Evolutionary conservation across 2,329 filamentous ascomycete genomes (phyloP), one percentile per base, ranked within the genome.

Genomic region (Exophiala oligosperma): DNA sequence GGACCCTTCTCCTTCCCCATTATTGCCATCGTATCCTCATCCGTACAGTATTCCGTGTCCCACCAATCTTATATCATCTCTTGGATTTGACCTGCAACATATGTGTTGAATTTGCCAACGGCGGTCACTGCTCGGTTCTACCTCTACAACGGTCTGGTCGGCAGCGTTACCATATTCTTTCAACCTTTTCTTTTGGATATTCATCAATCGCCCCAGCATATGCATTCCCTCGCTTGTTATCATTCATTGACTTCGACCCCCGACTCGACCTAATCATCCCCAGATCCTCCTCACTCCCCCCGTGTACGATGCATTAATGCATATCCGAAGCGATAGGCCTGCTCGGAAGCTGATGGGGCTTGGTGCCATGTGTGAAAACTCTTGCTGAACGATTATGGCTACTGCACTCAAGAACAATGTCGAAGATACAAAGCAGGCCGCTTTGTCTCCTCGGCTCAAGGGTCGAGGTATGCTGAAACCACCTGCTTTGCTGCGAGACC

Each of bases 391-490:
- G 55, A 64, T 44, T 52, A 79, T 79, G 76, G 75, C 76, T 66
- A 75, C 76, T 54, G 54, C 63, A 62, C 66, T 70, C 57, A 77
- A 76, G 68, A 72, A 72, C 61, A 71, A 70, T 63, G 66, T 77
- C 64, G 76, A 77, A 60, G 76, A 79, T 62, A 69, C 73, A 64
- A 76, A 76, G 70, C 76, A 75, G 57, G 72, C 70, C 62, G 72
- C 70, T 59, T 73, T 75, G 51, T 79, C 78, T 61, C 77, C 78
- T 7, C 77, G 77, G 67, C 72, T 76, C 63, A 79, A 78, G 67
- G 73, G 73, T 63, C 76, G 77, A 71, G 77, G 77, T 80, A 70
- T 65, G 77, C 71, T 32, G 28, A 47, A 28, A 2, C 46, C 7
- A 28, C 4, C 6, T 29, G n/a, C 9, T 17, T 26, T 26, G 17